Percentiles rank a stretch among this genome's conserved stretches.
Evolutionary conservation across 345 rosid genomes (phyloP).

Genomic region (Mercurialis annua): DNA sequence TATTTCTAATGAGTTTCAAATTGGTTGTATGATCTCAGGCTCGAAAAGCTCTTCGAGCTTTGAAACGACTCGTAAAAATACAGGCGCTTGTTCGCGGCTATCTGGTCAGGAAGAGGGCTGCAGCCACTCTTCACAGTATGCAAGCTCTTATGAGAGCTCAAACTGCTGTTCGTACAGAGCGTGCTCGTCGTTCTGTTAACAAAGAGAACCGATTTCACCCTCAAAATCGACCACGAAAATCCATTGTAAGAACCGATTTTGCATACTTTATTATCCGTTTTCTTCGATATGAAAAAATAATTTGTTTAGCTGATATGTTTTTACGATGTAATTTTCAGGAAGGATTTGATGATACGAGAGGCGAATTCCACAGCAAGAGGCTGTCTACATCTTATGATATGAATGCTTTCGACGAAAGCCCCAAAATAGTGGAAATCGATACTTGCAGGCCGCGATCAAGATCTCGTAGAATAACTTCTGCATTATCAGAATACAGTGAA

Average conservation of each 20-base stretch:
- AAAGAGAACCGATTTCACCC: conserved; percentile 19
- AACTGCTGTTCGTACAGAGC: conserved; percentile 17
- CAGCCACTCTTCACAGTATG: conserved; percentile 31
- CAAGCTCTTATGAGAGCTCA: conserved; percentile 33
- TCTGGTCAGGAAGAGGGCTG: conserved; percentile 27
- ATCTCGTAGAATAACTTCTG: conserved; percentile 21
- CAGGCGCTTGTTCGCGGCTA: conserved; percentile 34
- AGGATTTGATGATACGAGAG: conserved; percentile 22
- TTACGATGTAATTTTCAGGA: conserved; percentile 16
- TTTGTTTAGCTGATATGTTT: neutral
- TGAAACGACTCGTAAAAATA: conserved; percentile 27
- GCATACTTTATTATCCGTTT: neutral
- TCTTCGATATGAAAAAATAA: neutral
- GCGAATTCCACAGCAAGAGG: conserved; percentile 30
- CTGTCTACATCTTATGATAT: conserved; percentile 21
- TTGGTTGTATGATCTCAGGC: conserved; percentile 18
- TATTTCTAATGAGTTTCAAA: neutral
- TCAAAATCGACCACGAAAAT: conserved; percentile 16
- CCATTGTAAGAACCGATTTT: conserved; percentile 10
- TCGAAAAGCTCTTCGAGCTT: conserved; percentile 30
- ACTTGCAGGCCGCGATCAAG: conserved; percentile 24
- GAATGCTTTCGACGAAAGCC: conserved; percentile 19
- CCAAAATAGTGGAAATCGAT: conserved; percentile 30
- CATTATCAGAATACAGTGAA: conserved; percentile 26
- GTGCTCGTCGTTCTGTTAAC: conserved; percentile 16